A percentile compares a stretch with the other conserved stretches of the same genome.
phyloP scores from a whole-genome alignment of 2,329 filamentous ascomycete genomes.

The Macrophomina pseudophaseolina region DNA sequence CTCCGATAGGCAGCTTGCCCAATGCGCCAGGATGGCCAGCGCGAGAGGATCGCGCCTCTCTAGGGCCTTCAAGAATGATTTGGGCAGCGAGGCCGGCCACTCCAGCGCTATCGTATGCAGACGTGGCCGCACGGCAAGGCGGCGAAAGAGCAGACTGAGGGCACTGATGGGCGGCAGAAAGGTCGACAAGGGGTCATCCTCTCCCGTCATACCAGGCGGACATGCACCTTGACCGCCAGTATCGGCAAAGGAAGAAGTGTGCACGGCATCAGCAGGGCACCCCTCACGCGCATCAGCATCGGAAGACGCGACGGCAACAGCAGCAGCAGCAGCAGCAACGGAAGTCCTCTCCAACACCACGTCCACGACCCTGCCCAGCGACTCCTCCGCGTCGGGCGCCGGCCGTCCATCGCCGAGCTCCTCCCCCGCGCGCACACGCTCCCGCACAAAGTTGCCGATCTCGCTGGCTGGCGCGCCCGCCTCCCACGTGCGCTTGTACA shows the following conservation, averaged over 20 bases:
- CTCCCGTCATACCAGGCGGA: background rate
- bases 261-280: no score
- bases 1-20: background rate
- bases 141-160: background rate
- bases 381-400: background rate
- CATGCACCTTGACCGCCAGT: background rate
- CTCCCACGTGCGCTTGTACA: conserved; percentile 8
- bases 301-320: background rate
- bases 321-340: background rate
- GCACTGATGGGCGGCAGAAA: background rate
- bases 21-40: background rate
- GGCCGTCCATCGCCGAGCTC: background rate
- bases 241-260: no score
- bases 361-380: background rate
- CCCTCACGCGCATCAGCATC: no score
- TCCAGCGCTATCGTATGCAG: conserved; percentile 11
- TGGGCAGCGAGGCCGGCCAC: background rate
- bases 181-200: background rate
- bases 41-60: background rate
- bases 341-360: background rate
- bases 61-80: background rate
- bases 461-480: background rate
- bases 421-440: background rate
- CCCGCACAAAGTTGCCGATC: background rate
- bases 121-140: background rate